Base-by-base conservation (phyloP, 2,329 filamentous ascomycete species). In the Cytospora piceicola region DNA sequence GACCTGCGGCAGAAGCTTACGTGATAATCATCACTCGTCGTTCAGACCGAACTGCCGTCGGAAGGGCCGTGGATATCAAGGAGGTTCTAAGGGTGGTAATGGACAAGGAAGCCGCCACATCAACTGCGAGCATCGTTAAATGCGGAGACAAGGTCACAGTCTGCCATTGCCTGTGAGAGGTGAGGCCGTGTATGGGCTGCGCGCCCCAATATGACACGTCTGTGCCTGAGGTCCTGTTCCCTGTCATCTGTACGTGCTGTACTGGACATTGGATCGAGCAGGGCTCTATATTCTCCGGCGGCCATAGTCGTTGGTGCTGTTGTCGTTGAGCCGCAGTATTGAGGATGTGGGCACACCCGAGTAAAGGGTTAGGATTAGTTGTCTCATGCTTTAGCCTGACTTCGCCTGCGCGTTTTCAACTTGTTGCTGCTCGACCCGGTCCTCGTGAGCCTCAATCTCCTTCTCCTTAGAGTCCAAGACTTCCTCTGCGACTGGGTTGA, bases 181-280 rank as follows among this genome's bases (percentile, higher is more conserved):
- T 36, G 46, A 62, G 36, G 22, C 58, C 64, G 5, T 49, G 34
- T 4, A 66, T 53, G 6, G 64, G 54, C 27, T 62, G 54, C 8
- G 59, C 15, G 7, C 54, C 59, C 64, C 32, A 58, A 17, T 58
- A 9, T 6, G 58, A n/a, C 14, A 58, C 27, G 4, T 54, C 30
- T 14, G 59, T 5, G 42, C 42, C 42, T 2, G 54, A 36, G 32
- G 39, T 61, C 46, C 9, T 62, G 34, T 65, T 62, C 20, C 58
- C 53, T 14, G 29, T 58, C 63, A 53, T 54, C 30, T 61, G 63
- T 22, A 65, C 32, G 42, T 62, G 52, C 39, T 58, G 58, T 49
- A 22, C 58, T 24, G 53, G 53, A 36, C 63, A 65, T 27, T 65
- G 53, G 55, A 59, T 17, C 7, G 46, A 7, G 12, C 60, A 66